Conservation (phyloP, 352 stramenopile species). For the Blastocystis hominis region DNA sequence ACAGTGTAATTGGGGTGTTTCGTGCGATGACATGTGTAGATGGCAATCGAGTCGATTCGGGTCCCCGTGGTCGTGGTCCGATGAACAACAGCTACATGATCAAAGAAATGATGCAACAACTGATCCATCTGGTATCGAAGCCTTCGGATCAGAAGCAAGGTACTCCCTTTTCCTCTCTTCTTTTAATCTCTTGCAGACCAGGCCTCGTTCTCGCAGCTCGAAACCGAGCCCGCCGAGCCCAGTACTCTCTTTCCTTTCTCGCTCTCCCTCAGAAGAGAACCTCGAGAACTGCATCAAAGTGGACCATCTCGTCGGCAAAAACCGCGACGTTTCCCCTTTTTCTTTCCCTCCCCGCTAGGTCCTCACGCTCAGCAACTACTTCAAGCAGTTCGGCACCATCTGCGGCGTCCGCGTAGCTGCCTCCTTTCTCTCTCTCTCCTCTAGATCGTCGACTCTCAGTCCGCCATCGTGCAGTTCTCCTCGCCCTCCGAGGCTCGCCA, state of each 20-base stretch:
- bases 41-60: not conserved
- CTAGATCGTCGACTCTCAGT: not conserved
- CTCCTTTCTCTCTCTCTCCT: not conserved
- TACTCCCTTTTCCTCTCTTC: not conserved
- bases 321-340: not conserved
- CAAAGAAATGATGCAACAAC: not conserved
- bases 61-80: not conserved
- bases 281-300: slow-evolving; percentile 44
- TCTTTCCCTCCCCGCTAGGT: not conserved
- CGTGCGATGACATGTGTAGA: not conserved
- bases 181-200: not conserved
- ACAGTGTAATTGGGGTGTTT: not conserved
- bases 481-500: not conserved
- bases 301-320: not conserved
- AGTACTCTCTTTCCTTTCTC: not conserved
- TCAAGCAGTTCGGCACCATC: slow-evolving; percentile 27
- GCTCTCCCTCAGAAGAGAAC: not conserved
- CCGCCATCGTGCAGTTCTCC: slow-evolving; percentile 13
- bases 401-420: not conserved
- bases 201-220: not conserved
- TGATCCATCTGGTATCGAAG: not conserved
- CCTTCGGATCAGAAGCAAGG: not conserved
- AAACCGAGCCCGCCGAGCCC: not conserved
- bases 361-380: not conserved
- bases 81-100: not conserved